Base-by-base conservation (phyloP, 495 filamentous ascomycete genomes). In the Patellaria atrata region DNA sequence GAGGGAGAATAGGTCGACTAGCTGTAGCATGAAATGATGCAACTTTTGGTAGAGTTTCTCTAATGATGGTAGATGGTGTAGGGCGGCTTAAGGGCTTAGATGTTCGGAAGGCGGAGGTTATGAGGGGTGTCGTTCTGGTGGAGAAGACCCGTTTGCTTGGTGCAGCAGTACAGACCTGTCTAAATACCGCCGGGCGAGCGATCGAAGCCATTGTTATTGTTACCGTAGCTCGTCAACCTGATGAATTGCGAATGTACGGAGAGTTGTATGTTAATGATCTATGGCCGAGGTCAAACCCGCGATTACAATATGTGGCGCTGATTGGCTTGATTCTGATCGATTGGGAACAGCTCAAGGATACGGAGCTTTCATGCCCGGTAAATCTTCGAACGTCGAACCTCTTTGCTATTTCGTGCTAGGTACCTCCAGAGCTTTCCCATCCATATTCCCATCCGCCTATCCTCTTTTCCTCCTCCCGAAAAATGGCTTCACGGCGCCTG, bases 401-500 rank as follows among this genome's bases (percentile, higher is more conserved):
- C 24, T 27, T 10, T 37, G 35, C 31, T 38, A 32, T 26, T 28
- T 26, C 8, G 11, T 27, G 29, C 20, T 5, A 17, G 9, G n/a
- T n/a, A n/a, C n/a, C n/a, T n/a, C n/a, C n/a, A n/a, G n/a, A n/a
- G n/a, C n/a, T n/a, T 43, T 19, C 30, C 35, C 40, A 32, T 33
- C 32, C 35, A 30, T 16, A 35, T 15, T 2, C 23, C 35, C 25
- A 16, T 20, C 9, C 22, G 15, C 35, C 25, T 33, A 17, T 18
- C 33, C 32, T 35, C 29, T 37, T 20, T 42, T 37, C 26, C 17
- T 27, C 17, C 19, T 29, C 53, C 48, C 46, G 53, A 58, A 54
- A 68, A 67, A 94, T 94, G 86, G 85, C 85, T 67, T 92, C 86
- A 57, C 71, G 82, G 71, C 79, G 81, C 69, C 71, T 94, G 60